These are phyloP conservation scores for Thelonectria rubi DNA, from an alignment of 2,329 filamentous ascomycete species.

Conservation along the genomic window DNA sequence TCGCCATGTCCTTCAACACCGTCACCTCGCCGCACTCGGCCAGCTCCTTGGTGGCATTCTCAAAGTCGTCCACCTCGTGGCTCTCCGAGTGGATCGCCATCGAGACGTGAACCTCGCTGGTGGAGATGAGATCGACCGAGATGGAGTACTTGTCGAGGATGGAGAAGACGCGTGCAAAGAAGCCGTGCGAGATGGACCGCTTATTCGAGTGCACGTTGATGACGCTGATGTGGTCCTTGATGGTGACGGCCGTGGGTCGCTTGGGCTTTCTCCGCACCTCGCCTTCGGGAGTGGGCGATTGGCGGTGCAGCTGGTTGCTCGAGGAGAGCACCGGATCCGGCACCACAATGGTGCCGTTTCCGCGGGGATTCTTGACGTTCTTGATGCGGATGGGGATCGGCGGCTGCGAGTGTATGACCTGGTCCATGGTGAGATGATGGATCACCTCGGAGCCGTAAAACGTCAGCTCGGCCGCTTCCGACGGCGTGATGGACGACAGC, in stretches of 20 bases:
- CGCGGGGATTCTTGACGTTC: slow-evolving; percentile 87
- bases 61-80: slow-evolving; percentile 67
- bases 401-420: slow-evolving; percentile 81
- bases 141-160: slow-evolving; percentile 88
- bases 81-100: slow-evolving; percentile 92
- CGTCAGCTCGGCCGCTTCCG: slow-evolving; percentile 94
- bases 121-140: slow-evolving; percentile 95
- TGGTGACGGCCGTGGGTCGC: slow-evolving; percentile 88
- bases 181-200: slow-evolving; percentile 93
- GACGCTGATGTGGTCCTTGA: slow-evolving; percentile 96
- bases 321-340: slow-evolving; percentile 72
- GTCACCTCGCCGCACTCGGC: slow-evolving; percentile 88
- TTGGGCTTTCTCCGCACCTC: slow-evolving; percentile 65
- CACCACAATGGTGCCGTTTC: slow-evolving; percentile 81
- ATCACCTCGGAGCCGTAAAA: slow-evolving; percentile 97
- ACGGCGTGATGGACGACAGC: slow-evolving; percentile 88
- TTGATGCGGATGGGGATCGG: slow-evolving; percentile 89
- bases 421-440: slow-evolving; percentile 98
- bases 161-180: slow-evolving; percentile 92
- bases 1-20: slow-evolving; percentile 91
- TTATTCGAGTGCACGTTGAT: slow-evolving; percentile 99
- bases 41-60: slow-evolving; percentile 76
- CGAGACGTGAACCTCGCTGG: slow-evolving; percentile 95
- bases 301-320: slow-evolving; percentile 67
- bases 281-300: slow-evolving; percentile 50